Evolutionary conservation across 345 rosid genomes (phyloP).

Genomic region (Euphorbia tirucalli): DNA sequence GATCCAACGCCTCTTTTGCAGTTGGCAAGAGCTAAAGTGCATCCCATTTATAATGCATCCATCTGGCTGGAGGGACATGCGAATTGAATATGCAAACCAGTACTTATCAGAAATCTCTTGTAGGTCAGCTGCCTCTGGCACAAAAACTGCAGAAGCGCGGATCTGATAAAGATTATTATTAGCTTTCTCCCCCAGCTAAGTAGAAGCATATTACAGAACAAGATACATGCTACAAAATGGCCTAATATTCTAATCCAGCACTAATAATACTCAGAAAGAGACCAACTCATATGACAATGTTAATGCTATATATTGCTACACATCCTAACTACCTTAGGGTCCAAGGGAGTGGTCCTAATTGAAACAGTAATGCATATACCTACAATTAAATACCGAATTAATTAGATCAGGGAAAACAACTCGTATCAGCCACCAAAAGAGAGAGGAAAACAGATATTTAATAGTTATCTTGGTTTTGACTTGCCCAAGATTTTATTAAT

Average conservation of each 20-base stretch:
- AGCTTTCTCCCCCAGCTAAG: neutral
- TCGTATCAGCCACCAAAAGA: too few species aligned
- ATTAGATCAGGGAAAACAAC: too few species aligned
- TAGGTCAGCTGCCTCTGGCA: constrained; percentile 57
- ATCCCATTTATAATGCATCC: constrained; percentile 60
- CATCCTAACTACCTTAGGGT: too few species aligned
- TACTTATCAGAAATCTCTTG: constrained; percentile 28
- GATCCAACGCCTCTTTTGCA: constrained; percentile 65
- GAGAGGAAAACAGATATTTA: too few species aligned
- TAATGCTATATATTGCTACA: too few species aligned
- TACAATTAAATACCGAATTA: too few species aligned
- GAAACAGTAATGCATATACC: too few species aligned
- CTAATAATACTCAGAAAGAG: neutral
- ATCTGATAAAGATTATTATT: constrained; percentile 34
- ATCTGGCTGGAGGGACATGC: constrained; percentile 73
- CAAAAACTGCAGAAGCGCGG: constrained; percentile 76
- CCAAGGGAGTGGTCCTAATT: too few species aligned
- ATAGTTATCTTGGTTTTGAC: too few species aligned
- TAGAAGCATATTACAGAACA: neutral
- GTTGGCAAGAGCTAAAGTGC: constrained; percentile 63
- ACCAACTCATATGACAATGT: too few species aligned
- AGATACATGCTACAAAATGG: neutral
- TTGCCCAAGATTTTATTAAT: too few species aligned
- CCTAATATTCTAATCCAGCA: neutral
- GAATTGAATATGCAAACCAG: constrained; percentile 69